A percentile compares a stretch with the other conserved stretches of the same genome.
These are phyloP conservation scores for Chaetothyriales sp. DNA, from an alignment of 2,329 filamentous ascomycete genomes.

Conservation along the genomic window DNA sequence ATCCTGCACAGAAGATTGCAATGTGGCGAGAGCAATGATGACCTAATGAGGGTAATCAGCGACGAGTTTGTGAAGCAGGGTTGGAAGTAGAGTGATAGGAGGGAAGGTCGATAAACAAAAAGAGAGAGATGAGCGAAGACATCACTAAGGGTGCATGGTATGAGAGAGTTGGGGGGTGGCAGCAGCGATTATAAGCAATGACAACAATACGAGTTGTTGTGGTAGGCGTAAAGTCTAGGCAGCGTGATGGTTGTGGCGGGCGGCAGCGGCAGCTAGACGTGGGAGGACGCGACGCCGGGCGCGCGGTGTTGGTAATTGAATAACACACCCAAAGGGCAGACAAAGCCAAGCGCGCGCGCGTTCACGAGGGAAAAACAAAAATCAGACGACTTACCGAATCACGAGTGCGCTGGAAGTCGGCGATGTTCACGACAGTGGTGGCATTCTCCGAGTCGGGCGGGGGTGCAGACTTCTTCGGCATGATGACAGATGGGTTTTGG, in stretches of 20 bases:
- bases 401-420: conserved; percentile 64
- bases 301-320: neutral
- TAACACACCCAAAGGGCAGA: too few species aligned
- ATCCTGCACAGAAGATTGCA: conserved; percentile 63
- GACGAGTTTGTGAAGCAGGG: conserved; percentile 7
- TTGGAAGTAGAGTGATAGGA: too few species aligned
- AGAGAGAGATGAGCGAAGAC: neutral
- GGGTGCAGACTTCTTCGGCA: conserved; percentile 14
- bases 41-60: conserved; percentile 42
- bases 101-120: neutral
- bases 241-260: neutral
- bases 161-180: conserved; percentile 3
- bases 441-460: conserved; percentile 18
- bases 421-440: conserved; percentile 37
- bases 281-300: neutral
- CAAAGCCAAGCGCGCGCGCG: too few species aligned
- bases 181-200: neutral
- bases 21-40: conserved; percentile 59
- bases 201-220: neutral
- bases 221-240: neutral
- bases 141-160: neutral
- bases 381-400: conserved; percentile 63
- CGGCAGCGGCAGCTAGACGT: neutral
- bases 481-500: conserved; percentile 3
- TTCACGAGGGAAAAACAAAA: too few species aligned